Evolutionary conservation across 2,329 filamentous ascomycete genomes (phyloP), one percentile per base, ranked within the genome.

Genomic region (Annulohypoxylon truncatum): DNA sequence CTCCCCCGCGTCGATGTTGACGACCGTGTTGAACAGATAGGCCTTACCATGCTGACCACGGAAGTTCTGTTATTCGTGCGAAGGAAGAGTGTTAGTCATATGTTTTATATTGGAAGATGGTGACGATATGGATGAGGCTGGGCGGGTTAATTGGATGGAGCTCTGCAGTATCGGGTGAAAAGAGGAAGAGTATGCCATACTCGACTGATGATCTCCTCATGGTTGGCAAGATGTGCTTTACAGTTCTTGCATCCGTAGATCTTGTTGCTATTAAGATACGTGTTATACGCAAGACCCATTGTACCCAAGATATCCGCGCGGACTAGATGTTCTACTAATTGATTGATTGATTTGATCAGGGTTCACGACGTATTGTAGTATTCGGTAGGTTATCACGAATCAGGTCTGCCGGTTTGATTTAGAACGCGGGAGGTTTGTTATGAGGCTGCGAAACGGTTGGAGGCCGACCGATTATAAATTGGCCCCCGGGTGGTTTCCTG

Each of bases 11-110:
- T 90, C 91, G 78, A 97, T 87, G 81, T 99, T 99, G 79, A 99
- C 96, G 59, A 99, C 96, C 68, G 80, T 89, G 81, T 95, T 92
- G 85, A 99, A 98, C 71, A 99, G 90, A 81, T 94, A 99, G 60
- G 96, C 96, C 82, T 98, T 98, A 77, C 96, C 96, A 80, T 98
- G 95, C 79, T 98, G 95, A 75, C 96, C 96, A 68, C 96, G 93
- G 84, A 99, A 99, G 82, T 97, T 97, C 94, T 98, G 79, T 51
- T 18, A 18, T 52, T 52, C 8, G 50, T 13, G 8, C 18, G 10
- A 50, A 7, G 9, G 18, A 20, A 22, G 8, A 8, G 1, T 12
- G 22, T 48, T 33, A 63, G 53, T 10, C 6, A 13, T 26, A 7
- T 7, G 26, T 15, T 48, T 46, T n/a, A n/a, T 58, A 55, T 52